phyloP scores from a whole-genome alignment of 2,329 filamentous ascomycete genomes.

The Gaeumannomyces sp. region DNA sequence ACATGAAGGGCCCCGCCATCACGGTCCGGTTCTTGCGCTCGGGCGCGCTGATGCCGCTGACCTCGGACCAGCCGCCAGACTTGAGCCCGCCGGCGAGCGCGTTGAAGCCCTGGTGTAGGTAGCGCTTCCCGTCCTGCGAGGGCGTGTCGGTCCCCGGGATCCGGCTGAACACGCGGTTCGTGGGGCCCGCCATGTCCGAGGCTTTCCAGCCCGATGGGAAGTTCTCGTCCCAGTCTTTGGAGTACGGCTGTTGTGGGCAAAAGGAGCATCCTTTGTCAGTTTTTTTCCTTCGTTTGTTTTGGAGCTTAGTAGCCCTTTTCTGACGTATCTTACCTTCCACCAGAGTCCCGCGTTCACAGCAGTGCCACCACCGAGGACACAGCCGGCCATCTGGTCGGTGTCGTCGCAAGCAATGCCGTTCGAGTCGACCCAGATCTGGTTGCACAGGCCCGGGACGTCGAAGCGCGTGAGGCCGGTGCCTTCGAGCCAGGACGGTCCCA shows the following conservation, averaged over 20 bases:
- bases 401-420: conserved; percentile 58
- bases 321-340: conserved; percentile 45
- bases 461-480: conserved; percentile 61
- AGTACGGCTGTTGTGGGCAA: conserved; percentile 39
- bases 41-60: conserved; percentile 50
- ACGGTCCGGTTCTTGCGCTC: conserved; percentile 56
- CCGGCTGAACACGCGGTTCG: conserved; percentile 51
- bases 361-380: conserved; percentile 61
- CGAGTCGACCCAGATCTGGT: conserved; percentile 61
- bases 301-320: conserved; percentile 10
- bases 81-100: conserved; percentile 49
- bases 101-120: conserved; percentile 55
- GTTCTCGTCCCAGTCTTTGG: conserved; percentile 56
- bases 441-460: conserved; percentile 65
- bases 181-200: conserved; percentile 49
- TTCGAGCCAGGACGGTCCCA: conserved; percentile 56
- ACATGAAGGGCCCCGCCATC: conserved; percentile 57
- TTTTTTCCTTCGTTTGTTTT: not conserved
- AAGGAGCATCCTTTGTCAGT: not conserved
- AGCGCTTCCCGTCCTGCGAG: conserved; percentile 54
- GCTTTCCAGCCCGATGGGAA: conserved; percentile 63
- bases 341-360: conserved; percentile 64
- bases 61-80: conserved; percentile 54
- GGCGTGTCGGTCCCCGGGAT: conserved; percentile 58
- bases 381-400: conserved; percentile 67